Base-by-base conservation (phyloP, 2,329 filamentous ascomycete species). In the Fusarium begoniae region DNA sequence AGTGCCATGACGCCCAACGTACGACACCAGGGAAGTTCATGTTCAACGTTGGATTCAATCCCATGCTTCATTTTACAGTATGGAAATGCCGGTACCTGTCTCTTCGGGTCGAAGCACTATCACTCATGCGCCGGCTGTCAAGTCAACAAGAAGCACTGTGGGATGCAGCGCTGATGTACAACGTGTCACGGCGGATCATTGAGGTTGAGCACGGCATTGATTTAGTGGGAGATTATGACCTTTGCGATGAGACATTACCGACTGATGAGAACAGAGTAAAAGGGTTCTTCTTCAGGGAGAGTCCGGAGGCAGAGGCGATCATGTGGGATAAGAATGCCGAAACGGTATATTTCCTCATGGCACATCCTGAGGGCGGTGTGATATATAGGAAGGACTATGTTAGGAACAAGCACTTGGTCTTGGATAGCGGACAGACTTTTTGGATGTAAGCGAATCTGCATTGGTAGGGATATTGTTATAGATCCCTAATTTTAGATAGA, bases 31-130 rank as follows among this genome's bases (percentile, higher is more conserved):
- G 78, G 17, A 81, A 77, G 41, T 86, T 85, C 70, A 82, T 78
- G 30, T 85, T 85, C n/a, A 82, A 84, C 63, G 82, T 83, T 74
- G 84, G 83, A 0, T 84, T 82, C 37, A 73, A 79, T 7, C 82
- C 84, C 0, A 69, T 83, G 15, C 77, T 86, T 15, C 82, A 81
- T 55, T 84, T 82, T 44, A 73, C 84, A 12, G 73, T 80, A 5
- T 73, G 81, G 37, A 85, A 83, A 63, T 86, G 84, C 45, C 82
- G 84, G 1, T 78, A 79, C n/a, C 74, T 85, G 11, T 53, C 61
- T 3, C 80, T 83, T 2, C 79, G 84, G 2, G 41, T 84, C 0
- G 73, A 75, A 5, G 84, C 82, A 0, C 69, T 85, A 2, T 68
- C 72, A 0, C 66, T 83, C 20, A 74, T 85, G 67, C 75, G 74